Evolutionary conservation across 2,329 filamentous ascomycete species (phyloP).

Genomic region (Pestalotiopsis sp.): DNA sequence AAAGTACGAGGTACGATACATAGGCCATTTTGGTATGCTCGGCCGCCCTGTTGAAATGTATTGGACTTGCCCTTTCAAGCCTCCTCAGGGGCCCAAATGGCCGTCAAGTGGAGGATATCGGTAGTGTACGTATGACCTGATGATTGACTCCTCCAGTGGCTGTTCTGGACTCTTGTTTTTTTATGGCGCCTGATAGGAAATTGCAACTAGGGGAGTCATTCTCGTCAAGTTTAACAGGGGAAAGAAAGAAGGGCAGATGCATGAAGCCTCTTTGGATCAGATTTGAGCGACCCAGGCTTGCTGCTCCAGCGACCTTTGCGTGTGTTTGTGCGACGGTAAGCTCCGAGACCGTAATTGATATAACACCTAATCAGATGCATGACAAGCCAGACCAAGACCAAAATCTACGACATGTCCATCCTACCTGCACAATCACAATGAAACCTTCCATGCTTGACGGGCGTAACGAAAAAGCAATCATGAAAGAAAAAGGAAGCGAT

Average conservation of each 20-base stretch:
- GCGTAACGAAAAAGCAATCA: conserved; percentile 6
- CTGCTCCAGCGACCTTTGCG: neutral
- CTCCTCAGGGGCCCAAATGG: neutral
- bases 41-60: neutral
- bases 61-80: neutral
- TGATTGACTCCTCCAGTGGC: neutral
- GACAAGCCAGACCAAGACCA: neutral
- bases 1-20: neutral
- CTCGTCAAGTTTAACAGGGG: neutral
- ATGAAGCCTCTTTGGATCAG: neutral
- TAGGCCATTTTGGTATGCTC: neutral
- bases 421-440: conserved; percentile 3
- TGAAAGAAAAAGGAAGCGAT: neutral
- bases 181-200: neutral
- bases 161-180: neutral
- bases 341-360: neutral
- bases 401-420: neutral
- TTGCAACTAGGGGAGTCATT: neutral
- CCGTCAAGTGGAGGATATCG: neutral
- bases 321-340: neutral
- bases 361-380: neutral
- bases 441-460: conserved; percentile 15
- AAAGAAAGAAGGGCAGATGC: neutral
- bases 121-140: neutral
- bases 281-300: neutral